Percentiles rank a stretch among this genome's conserved stretches.
These are phyloP conservation scores for Paramecium biaurelia DNA, from an alignment of 73 alveolate genomes.

Conservation along the genomic window DNA sequence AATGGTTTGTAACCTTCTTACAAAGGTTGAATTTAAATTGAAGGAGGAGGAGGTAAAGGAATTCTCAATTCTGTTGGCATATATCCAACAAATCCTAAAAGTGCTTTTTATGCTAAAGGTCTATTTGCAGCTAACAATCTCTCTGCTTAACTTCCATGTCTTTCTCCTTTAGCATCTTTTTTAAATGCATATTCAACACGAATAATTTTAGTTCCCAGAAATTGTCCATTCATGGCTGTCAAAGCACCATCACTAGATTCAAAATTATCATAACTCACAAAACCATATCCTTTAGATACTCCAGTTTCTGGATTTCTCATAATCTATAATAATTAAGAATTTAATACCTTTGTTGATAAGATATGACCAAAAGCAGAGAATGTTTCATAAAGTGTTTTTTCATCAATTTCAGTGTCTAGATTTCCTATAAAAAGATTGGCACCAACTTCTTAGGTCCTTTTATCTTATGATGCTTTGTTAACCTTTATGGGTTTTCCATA, in stretches of 20 bases:
- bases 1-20: conserved; percentile 50
- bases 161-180: conserved; percentile 65
- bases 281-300: conserved; percentile 94
- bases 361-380: conserved; percentile 98
- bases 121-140: conserved; percentile 63
- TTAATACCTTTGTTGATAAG: conserved; percentile 70
- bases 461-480: conserved; percentile 98
- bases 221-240: conserved; percentile 64
- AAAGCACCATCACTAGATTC: conserved; percentile 77
- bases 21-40: conserved; percentile 36
- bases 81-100: conserved; percentile 22
- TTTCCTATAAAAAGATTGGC: conserved; percentile 99
- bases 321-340: conserved; percentile 25
- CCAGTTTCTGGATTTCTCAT: conserved; percentile 94
- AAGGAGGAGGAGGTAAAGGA: conserved; percentile 61
- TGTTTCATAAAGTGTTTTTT: conserved; percentile 96
- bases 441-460: conserved; percentile 97
- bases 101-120: conserved; percentile 40
- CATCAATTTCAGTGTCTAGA: conserved; percentile 97
- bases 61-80: conserved; percentile 47
- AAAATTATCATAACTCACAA: conserved; percentile 97
- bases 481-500: conserved; percentile 97
- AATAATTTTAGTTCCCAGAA: conserved; percentile 53
- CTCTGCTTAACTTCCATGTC: conserved; percentile 61
- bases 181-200: conserved; percentile 63